Conservation (phyloP, 2,329 filamentous ascomycete genomes). For the Cryphonectria nitschkei region DNA sequence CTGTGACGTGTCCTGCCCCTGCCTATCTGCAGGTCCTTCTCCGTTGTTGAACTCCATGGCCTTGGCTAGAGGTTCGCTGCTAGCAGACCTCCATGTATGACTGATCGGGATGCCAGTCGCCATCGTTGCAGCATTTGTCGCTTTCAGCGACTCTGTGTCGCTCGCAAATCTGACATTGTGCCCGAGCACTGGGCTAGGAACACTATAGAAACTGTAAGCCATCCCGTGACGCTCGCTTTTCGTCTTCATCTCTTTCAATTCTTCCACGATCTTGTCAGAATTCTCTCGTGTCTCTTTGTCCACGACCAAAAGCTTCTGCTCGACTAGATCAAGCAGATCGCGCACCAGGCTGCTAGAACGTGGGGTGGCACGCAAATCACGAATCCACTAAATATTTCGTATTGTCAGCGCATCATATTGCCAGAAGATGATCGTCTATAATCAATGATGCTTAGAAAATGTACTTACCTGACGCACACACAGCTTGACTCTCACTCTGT, state of each 20-base stretch:
- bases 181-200: not conserved
- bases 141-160: not conserved
- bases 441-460: not conserved
- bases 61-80: not conserved
- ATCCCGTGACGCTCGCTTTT: not conserved
- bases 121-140: not conserved
- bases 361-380: not conserved
- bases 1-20: not conserved
- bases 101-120: not conserved
- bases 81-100: not conserved
- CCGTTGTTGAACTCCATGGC: not conserved
- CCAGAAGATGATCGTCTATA: not conserved
- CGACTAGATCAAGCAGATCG: not conserved
- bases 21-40: not conserved
- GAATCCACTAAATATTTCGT: not conserved
- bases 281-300: not conserved
- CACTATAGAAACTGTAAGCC: not conserved
- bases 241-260: not conserved
- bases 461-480: not conserved
- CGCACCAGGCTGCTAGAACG: not conserved
- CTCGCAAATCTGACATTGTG: not conserved
- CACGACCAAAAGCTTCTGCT: not conserved
- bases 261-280: not conserved
- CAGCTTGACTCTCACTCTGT: not conserved
- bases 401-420: not conserved